Percentiles rank a stretch among this genome's conserved stretches.
These are phyloP conservation scores for Amoeboaphelidium protococcarum DNA, from an alignment of 371 early-diverging fungal genomes.

Conservation along the genomic window DNA sequence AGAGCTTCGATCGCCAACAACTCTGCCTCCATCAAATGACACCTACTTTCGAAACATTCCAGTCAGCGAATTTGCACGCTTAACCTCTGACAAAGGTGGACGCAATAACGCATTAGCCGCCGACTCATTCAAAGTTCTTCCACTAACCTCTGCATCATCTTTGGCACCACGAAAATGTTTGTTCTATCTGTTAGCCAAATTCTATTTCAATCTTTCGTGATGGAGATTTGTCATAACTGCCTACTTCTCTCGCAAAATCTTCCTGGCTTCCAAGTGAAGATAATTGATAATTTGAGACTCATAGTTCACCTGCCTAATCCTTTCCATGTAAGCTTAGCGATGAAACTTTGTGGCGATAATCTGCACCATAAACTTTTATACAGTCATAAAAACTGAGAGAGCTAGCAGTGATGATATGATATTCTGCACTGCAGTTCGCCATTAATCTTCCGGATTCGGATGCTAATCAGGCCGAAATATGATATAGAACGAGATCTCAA, in stretches of 20 bases:
- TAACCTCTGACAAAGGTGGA: neutral
- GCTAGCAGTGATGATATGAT: constrained; percentile 2
- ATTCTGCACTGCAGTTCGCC: neutral
- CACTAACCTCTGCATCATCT: neutral
- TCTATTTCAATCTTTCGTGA: neutral
- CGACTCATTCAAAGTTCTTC: neutral
- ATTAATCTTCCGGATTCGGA: constrained; percentile 1
- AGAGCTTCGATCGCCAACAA: too few relatives aligned
- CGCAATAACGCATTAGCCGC: neutral
- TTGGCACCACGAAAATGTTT: too few relatives aligned
- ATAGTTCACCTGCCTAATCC: neutral
- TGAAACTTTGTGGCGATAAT: constrained; percentile 17
- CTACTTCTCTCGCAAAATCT: neutral
- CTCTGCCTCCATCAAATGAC: too few relatives aligned
- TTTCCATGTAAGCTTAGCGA: constrained; percentile 2
- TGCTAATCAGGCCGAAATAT: neutral
- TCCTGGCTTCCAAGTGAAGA: neutral
- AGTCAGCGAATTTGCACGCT: neutral
- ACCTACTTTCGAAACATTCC: too few relatives aligned
- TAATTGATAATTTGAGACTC: neutral
- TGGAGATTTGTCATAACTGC: neutral
- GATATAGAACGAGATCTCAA: neutral
- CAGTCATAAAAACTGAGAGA: constrained; percentile 3
- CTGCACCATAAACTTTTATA: constrained; percentile 13
- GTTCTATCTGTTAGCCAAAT: neutral